A percentile compares a stretch with the other conserved stretches of the same genome.
Conservation (phyloP, 768 basidiomycete genomes). For the Tulasnella sp. region DNA sequence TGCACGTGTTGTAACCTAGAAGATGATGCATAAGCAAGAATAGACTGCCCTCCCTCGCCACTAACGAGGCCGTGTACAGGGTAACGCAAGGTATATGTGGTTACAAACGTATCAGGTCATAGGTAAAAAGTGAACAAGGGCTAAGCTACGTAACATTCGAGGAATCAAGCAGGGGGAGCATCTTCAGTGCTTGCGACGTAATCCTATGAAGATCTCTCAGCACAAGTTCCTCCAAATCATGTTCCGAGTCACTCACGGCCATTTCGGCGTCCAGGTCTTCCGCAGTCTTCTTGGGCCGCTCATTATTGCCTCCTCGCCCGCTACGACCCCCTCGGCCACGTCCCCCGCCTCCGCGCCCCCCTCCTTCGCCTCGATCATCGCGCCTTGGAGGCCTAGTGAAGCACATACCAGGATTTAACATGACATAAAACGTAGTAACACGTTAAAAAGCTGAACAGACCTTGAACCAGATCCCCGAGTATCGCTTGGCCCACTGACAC, state of each 20-base stretch:
- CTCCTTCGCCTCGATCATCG: constrained; percentile 8
- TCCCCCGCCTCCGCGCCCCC: constrained; percentile 12
- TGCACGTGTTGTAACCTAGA: too few relatives aligned
- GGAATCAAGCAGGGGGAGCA: constrained; percentile 16
- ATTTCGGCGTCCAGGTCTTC: constrained; percentile 97
- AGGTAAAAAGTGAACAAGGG: too few relatives aligned
- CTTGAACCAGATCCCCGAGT: background rate
- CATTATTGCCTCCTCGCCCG: constrained; percentile 30
- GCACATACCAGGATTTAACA: background rate
- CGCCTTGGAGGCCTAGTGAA: constrained; percentile 2
- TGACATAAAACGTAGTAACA: background rate
- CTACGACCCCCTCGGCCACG: constrained; percentile 26
- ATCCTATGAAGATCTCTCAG: background rate
- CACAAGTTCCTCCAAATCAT: background rate
- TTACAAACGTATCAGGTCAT: too few relatives aligned
- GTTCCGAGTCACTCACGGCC: constrained; percentile 50
- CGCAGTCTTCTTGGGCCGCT: constrained; percentile 53
- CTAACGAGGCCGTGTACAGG: too few relatives aligned
- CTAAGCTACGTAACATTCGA: too few relatives aligned
- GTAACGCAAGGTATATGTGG: too few relatives aligned
- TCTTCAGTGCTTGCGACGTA: constrained; percentile 18
- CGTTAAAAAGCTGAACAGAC: background rate
- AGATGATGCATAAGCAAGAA: too few relatives aligned
- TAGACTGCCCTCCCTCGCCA: too few relatives aligned
- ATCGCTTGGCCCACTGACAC: constrained; percentile 45